Evolutionary conservation across 306 rosid species (phyloP).

Genomic region (Calophaca sinica): DNA sequence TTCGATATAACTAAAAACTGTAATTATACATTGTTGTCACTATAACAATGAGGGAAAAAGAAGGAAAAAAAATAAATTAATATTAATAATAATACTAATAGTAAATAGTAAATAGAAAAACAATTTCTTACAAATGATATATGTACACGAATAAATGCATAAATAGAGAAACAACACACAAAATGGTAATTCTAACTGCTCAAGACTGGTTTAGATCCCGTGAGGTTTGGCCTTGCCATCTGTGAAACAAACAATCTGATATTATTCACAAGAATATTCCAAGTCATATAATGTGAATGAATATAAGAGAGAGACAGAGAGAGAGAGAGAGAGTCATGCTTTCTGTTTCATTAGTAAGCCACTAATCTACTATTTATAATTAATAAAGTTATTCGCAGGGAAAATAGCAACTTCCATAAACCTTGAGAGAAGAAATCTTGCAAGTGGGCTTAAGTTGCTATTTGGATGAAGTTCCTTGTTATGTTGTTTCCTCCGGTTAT

Average conservation of each 20-base stretch:
- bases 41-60: slow-evolving; percentile 50
- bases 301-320: not conserved
- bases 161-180: slow-evolving; percentile 53
- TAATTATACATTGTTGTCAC: slow-evolving; percentile 51
- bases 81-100: slow-evolving; percentile 26
- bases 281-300: slow-evolving; percentile 4
- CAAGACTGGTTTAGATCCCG: slow-evolving; percentile 76
- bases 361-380: slow-evolving; percentile 18
- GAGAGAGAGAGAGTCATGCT: not conserved
- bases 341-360: slow-evolving; percentile 18
- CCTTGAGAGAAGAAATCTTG: slow-evolving; percentile 98
- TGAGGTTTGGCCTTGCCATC: slow-evolving; percentile 98
- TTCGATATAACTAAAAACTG: slow-evolving; percentile 45
- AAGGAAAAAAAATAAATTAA: slow-evolving; percentile 39
- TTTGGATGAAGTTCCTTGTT: slow-evolving; percentile 71
- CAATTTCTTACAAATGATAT: slow-evolving; percentile 67
- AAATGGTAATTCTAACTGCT: slow-evolving; percentile 44
- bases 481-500: slow-evolving; percentile 67
- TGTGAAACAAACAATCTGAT: slow-evolving; percentile 54
- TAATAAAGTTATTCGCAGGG: slow-evolving; percentile 13
- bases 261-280: slow-evolving; percentile 30
- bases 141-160: slow-evolving; percentile 72
- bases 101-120: slow-evolving; percentile 42
- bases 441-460: slow-evolving; percentile 88
- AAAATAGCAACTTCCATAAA: slow-evolving; percentile 49